phyloP scores from a whole-genome alignment of 2,329 filamentous ascomycete genomes.

The Monilinia fructigena region DNA sequence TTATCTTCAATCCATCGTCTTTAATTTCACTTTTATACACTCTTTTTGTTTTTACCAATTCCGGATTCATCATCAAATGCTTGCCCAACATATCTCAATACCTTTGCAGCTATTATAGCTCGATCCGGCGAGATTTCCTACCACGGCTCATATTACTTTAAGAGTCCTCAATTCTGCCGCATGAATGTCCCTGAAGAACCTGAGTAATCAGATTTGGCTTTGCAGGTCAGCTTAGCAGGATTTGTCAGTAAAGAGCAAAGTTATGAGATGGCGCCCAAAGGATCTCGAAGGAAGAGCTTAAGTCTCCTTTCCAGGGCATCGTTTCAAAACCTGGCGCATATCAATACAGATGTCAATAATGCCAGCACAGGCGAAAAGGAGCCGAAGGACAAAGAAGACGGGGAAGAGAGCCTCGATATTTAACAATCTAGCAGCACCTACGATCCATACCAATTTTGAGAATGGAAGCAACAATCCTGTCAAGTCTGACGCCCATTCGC shows the following conservation, averaged over 20 bases:
- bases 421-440: constrained; percentile 27
- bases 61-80: constrained; percentile 20
- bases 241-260: constrained; percentile 19
- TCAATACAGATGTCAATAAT: constrained; percentile 34
- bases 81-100: constrained; percentile 8
- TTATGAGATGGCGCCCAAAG: constrained; percentile 35
- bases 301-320: constrained; percentile 35
- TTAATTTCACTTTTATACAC: constrained; percentile 1
- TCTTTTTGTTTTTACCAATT: constrained; percentile 10
- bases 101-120: constrained; percentile 21
- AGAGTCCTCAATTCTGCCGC: constrained; percentile 20
- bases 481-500: constrained; percentile 30
- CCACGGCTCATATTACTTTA: constrained; percentile 11
- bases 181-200: constrained; percentile 15
- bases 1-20: constrained; percentile 16
- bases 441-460: constrained; percentile 24
- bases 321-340: constrained; percentile 32
- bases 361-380: constrained; percentile 27
- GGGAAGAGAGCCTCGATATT: constrained; percentile 37
- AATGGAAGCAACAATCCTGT: constrained; percentile 32
- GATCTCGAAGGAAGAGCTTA: constrained; percentile 37
- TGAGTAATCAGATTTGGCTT: constrained; percentile 18
- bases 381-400: constrained; percentile 36
- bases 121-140: constrained; percentile 20
- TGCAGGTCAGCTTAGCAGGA: constrained; percentile 22